Conservation (phyloP, 192 early-diverging fungal species). For the Coemansia sp. region DNA sequence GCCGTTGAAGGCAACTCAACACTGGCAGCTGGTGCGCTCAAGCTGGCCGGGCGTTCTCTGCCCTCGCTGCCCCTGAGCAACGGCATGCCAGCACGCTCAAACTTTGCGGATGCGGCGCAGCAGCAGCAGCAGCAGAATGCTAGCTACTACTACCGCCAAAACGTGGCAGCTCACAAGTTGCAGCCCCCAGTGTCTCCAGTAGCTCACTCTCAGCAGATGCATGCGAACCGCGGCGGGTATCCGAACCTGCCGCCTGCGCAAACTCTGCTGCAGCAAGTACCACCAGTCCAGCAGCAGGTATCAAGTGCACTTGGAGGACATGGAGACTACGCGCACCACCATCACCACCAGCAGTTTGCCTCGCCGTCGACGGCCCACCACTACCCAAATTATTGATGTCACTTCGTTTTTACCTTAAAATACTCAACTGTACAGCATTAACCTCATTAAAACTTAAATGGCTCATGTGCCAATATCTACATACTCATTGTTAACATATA, state of each 20-base stretch:
- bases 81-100: conserved; percentile 24
- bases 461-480: conserved; percentile 1
- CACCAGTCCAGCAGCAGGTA: conserved; percentile 20
- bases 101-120: conserved; percentile 15
- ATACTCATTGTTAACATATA: no score
- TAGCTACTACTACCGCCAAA: conserved; percentile 8
- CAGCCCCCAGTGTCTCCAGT: conserved; percentile 24
- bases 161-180: conserved; percentile 6
- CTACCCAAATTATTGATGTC: conserved; percentile 13
- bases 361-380: conserved; percentile 20
- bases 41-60: conserved; percentile 44
- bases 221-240: conserved; percentile 17
- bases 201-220: conserved; percentile 14
- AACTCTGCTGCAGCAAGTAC: conserved; percentile 47
- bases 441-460: no score
- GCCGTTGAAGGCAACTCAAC: conserved; percentile 29
- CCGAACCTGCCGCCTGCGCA: conserved; percentile 47
- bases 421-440: conserved; percentile 20
- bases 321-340: conserved; percentile 18
- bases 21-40: conserved; percentile 15
- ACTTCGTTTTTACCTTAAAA: neutral
- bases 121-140: conserved; percentile 24
- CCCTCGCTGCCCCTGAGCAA: conserved; percentile 39
- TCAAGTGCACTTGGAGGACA: neutral
- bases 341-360: conserved; percentile 14